Evolutionary conservation across 2,329 filamentous ascomycete genomes (phyloP), one percentile per base, ranked within the genome.

Genomic region (Clathrospora elynae): DNA sequence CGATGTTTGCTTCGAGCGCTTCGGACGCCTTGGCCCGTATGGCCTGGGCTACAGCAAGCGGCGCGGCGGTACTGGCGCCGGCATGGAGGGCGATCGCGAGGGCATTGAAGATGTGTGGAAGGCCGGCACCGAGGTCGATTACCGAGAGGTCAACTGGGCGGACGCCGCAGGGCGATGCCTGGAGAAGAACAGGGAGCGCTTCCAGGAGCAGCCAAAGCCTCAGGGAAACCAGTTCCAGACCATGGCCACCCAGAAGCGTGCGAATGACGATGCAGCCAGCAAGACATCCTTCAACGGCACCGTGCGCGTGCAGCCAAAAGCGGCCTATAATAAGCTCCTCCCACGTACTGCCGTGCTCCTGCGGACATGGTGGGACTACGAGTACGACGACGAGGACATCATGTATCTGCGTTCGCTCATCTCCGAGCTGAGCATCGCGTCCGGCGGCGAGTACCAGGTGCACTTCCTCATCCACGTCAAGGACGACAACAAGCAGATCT

Each of bases 1-100:
- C 54, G 86, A 95, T 60, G 82, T 96, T 32, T 99, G 93, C 73
- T 96, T 96, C 64, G 93, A 99, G 57, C 81, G 93, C 2, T 95
- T 88, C 65, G 92, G 92, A 3, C 82, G 90, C 51, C 82, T 93
- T 19, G 91, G 89, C 0, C 88, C 92, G 0, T 99, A 99, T 58
- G 92, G 92, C 0, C 82, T 90, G 49, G 92, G 92, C 6, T 97
- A 97, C 68, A 88, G 87, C 20, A 75, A 80, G 22, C 83, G 84
- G 44, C 83, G 80, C 52, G 92, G 92, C 9, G 92, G 92, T 2
- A 83, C 87, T 17, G 90, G 92, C 4, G 84, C 88, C n/a, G 91
- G 89, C 8, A 81, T 95, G 68, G 84, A 90, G 59, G 90, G 90
- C 14, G 88, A 96, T 51, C 83, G 79, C 35, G 87, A 93, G 53